phyloP scores from a whole-genome alignment of 352 stramenopile genomes.

The Globisporangium orthogonon region DNA sequence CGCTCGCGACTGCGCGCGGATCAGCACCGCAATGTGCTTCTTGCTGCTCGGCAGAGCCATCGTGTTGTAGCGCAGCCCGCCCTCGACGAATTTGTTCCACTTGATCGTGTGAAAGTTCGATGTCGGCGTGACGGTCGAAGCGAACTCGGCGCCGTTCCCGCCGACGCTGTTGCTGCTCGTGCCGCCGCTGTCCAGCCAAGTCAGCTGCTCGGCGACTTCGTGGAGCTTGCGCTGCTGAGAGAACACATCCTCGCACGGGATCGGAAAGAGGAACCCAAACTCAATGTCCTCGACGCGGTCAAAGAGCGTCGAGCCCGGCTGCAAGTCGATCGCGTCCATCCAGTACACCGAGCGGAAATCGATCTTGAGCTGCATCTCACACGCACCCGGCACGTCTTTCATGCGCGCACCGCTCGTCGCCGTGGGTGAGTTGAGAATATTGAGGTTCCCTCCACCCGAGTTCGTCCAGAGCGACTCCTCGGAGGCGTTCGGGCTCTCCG shows the following conservation, averaged over 20 bases:
- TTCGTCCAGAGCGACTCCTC: constrained; percentile 30
- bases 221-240: constrained; percentile 72
- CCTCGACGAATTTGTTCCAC: constrained; percentile 68
- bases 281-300: constrained; percentile 62
- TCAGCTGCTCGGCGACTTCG: constrained; percentile 68
- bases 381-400: constrained; percentile 53
- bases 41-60: constrained; percentile 32
- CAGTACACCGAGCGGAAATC: constrained; percentile 70
- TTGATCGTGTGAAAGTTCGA: constrained; percentile 70
- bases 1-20: constrained; percentile 28
- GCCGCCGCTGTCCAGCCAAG: constrained; percentile 30
- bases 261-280: constrained; percentile 67
- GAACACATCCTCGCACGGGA: constrained; percentile 80
- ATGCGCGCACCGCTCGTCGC: constrained; percentile 30
- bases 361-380: constrained; percentile 53
- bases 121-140: constrained; percentile 42
- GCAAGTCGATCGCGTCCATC: constrained; percentile 46
- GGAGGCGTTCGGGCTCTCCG: constrained; percentile 5
- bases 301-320: constrained; percentile 33
- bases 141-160: constrained; percentile 20
- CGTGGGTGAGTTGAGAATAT: constrained; percentile 25
- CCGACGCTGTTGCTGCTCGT: background rate
- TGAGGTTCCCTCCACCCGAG: constrained; percentile 34
- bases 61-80: constrained; percentile 57
- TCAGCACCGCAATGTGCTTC: constrained; percentile 61